A percentile compares a stretch with the other conserved stretches of the same genome.
These are phyloP conservation scores for Plectosphaerella plurivora DNA, from an alignment of 2,329 filamentous ascomycete species.

Conservation along the genomic window DNA sequence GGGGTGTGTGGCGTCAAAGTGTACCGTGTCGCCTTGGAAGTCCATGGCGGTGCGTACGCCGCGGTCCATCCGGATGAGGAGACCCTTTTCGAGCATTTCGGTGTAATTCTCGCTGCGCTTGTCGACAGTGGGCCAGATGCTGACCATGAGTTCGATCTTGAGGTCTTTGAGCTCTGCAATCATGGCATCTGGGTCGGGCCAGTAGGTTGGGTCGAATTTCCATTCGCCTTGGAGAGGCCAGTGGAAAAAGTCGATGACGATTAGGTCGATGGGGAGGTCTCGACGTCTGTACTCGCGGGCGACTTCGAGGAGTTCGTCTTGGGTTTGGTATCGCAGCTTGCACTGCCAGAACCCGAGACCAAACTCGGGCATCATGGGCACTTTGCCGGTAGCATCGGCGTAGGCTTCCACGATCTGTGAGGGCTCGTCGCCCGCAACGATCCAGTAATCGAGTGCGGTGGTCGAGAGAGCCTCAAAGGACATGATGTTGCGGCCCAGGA, in stretches of 20 bases:
- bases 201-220: conserved; percentile 60
- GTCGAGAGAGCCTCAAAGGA: conserved; percentile 55
- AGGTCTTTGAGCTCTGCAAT: conserved; percentile 54
- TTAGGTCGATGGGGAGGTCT: conserved; percentile 55
- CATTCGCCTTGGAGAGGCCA: conserved; percentile 65
- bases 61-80: conserved; percentile 56
- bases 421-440: conserved; percentile 50
- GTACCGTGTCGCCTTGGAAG: conserved; percentile 52
- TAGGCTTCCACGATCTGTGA: conserved; percentile 50
- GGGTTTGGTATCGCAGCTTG: conserved; percentile 61
- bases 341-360: conserved; percentile 67
- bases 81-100: conserved; percentile 36
- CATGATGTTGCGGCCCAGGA: conserved; percentile 55
- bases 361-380: conserved; percentile 65
- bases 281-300: conserved; percentile 55
- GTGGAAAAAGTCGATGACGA: conserved; percentile 67
- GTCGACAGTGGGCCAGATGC: conserved; percentile 57
- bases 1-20: conserved; percentile 62
- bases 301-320: conserved; percentile 57
- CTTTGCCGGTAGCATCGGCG: conserved; percentile 47
- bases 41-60: conserved; percentile 56
- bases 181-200: conserved; percentile 65
- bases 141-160: conserved; percentile 63
- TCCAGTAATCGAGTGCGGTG: conserved; percentile 54
- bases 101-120: conserved; percentile 24